phyloP scores from a whole-genome alignment of 371 early-diverging fungal species.

The Blakeslea trispora region DNA sequence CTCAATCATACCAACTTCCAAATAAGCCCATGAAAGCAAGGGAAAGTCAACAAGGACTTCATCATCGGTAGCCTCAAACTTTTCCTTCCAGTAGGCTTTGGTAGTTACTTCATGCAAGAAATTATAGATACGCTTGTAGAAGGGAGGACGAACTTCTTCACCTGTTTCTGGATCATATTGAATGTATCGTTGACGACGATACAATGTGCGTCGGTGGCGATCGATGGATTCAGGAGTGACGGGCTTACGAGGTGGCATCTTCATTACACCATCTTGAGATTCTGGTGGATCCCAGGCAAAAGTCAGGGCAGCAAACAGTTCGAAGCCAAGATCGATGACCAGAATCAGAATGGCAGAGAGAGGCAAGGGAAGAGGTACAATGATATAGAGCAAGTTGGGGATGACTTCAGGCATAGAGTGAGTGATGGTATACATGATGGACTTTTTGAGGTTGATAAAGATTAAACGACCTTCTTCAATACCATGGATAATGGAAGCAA shows the following conservation, averaged over 20 bases:
- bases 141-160: constrained; percentile 37
- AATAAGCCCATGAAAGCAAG: constrained; percentile 82
- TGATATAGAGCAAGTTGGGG: constrained; percentile 80
- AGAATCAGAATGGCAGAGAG: constrained; percentile 84
- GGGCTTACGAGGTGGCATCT: constrained; percentile 85
- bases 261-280: constrained; percentile 78
- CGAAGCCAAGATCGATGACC: constrained; percentile 93
- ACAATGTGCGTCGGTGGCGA: constrained; percentile 58
- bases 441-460: constrained; percentile 94
- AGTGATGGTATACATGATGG: constrained; percentile 88
- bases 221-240: constrained; percentile 76
- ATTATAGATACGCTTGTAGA: constrained; percentile 30
- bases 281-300: constrained; percentile 96
- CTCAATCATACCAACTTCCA: constrained; percentile 85
- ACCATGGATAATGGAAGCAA: constrained; percentile 85
- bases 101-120: constrained; percentile 51
- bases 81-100: constrained; percentile 62
- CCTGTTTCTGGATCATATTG: constrained; percentile 50
- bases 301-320: constrained; percentile 81
- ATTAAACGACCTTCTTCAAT: constrained; percentile 95
- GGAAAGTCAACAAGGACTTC: constrained; percentile 88
- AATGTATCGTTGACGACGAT: constrained; percentile 48
- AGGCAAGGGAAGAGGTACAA: constrained; percentile 88
- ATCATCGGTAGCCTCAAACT: constrained; percentile 69
- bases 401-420: constrained; percentile 88